phyloP scores from a whole-genome alignment of 1,139 yeast species.

The Candida tetrigidarum region DNA sequence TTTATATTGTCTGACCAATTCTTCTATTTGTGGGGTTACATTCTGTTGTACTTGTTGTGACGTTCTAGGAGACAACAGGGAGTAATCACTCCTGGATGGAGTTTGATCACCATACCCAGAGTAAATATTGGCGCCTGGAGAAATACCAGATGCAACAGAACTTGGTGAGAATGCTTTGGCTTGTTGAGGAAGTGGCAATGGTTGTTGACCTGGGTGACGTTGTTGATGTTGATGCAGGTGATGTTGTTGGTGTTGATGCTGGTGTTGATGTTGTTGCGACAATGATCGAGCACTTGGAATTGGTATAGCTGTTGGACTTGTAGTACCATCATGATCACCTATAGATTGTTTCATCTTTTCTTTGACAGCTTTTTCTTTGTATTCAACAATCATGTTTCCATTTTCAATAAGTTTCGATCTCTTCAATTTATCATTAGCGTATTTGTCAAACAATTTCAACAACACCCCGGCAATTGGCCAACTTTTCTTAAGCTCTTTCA shows the following conservation, averaged over 20 bases:
- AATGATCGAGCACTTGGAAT: slow-evolving; percentile 2
- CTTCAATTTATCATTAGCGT: slow-evolving; percentile 49
- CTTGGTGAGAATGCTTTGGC: slow-evolving; percentile 10
- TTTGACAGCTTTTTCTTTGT: slow-evolving; percentile 30
- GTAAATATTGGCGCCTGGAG: slow-evolving; percentile 33
- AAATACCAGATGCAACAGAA: slow-evolving; percentile 31
- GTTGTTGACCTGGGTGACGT: slow-evolving; percentile 8
- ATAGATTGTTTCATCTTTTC: slow-evolving; percentile 5
- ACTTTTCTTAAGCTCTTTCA: slow-evolving; percentile 54
- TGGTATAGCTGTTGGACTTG: neutral
- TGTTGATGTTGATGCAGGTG: slow-evolving; percentile 14
- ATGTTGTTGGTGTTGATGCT: slow-evolving; percentile 11
- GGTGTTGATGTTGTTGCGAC: slow-evolving; percentile 14
- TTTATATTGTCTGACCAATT: slow-evolving; percentile 33
- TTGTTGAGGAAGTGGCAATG: slow-evolving; percentile 10
- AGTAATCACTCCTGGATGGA: slow-evolving; percentile 3
- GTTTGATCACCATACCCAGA: slow-evolving; percentile 19
- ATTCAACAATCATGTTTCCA: slow-evolving; percentile 42
- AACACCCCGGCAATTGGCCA: slow-evolving; percentile 51
- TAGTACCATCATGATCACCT: neutral
- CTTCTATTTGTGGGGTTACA: slow-evolving; percentile 29
- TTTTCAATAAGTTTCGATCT: slow-evolving; percentile 49
- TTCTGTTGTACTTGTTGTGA: slow-evolving; percentile 9
- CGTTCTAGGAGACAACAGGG: slow-evolving; percentile 2
- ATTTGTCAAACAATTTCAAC: slow-evolving; percentile 46